Conservation (phyloP, 2,329 filamentous ascomycete species). For the Alternaria ethzedia region DNA sequence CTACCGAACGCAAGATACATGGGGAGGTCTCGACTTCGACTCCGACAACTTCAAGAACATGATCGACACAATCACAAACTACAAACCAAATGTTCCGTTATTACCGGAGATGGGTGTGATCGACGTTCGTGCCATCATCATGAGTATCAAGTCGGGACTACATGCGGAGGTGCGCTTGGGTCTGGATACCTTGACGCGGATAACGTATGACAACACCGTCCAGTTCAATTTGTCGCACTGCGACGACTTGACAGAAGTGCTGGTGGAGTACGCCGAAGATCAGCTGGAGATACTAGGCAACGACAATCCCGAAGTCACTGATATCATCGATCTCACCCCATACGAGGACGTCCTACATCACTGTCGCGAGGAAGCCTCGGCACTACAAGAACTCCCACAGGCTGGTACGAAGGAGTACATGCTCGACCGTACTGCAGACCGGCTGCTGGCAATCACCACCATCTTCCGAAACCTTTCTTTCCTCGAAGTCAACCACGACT, state of each 20-base stretch:
- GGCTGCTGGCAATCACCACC: constrained; percentile 87
- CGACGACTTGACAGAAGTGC: constrained; percentile 85
- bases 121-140: constrained; percentile 87
- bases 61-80: constrained; percentile 68
- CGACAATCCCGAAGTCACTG: constrained; percentile 82
- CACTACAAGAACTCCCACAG: constrained; percentile 72
- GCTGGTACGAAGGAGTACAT: constrained; percentile 82
- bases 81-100: constrained; percentile 76
- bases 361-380: constrained; percentile 76
- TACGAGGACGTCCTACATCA: constrained; percentile 88
- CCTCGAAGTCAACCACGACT: constrained; percentile 74
- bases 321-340: constrained; percentile 79
- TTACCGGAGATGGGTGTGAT: constrained; percentile 83
- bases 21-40: constrained; percentile 50
- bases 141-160: constrained; percentile 88
- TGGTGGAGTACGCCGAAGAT: constrained; percentile 90
- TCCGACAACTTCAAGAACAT: constrained; percentile 72
- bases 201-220: constrained; percentile 60
- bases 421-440: constrained; percentile 84
- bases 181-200: constrained; percentile 78
- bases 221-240: constrained; percentile 45
- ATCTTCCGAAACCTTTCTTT: constrained; percentile 94
- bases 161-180: constrained; percentile 88
- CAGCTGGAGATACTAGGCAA: constrained; percentile 86
- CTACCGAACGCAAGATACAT: constrained; percentile 34